phyloP scores from a whole-genome alignment of 139 green algal species.

The Chlorella sorokiniana region DNA sequence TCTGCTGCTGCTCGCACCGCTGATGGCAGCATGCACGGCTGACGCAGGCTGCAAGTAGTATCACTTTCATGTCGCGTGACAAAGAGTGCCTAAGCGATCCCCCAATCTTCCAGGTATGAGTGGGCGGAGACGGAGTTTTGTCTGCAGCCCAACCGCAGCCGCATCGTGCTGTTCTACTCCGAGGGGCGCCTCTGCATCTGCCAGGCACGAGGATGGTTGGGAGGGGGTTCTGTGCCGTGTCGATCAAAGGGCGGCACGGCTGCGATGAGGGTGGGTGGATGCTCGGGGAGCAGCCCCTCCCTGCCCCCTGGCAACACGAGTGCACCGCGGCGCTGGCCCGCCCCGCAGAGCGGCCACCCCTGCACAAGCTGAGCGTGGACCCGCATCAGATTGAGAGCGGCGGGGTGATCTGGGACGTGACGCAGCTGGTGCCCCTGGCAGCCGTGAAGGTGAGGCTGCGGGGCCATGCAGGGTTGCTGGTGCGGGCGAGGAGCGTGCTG shows the following conservation, averaged over 20 bases:
- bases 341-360: slow-evolving; percentile 28
- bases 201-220: neutral
- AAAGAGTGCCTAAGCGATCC: neutral
- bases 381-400: neutral
- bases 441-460: neutral
- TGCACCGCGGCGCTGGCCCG: too few species aligned
- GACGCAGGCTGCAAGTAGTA: too few species aligned
- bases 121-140: slow-evolving; percentile 66
- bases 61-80: neutral
- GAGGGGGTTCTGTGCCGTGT: too few species aligned
- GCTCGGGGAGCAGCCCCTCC: too few species aligned
- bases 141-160: neutral
- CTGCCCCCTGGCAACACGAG: neutral
- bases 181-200: neutral
- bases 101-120: slow-evolving; percentile 40
- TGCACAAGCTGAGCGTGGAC: slow-evolving; percentile 16
- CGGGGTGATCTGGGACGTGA: neutral
- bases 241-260: too few species aligned
- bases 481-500: neutral
- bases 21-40: too few species aligned
- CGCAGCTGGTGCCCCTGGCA: slow-evolving; percentile 2
- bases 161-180: neutral
- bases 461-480: neutral
- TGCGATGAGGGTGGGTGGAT: too few species aligned
- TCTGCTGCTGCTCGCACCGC: neutral